phyloP scores from a whole-genome alignment of 352 stramenopile species.

The Globisporangium nagaii region DNA sequence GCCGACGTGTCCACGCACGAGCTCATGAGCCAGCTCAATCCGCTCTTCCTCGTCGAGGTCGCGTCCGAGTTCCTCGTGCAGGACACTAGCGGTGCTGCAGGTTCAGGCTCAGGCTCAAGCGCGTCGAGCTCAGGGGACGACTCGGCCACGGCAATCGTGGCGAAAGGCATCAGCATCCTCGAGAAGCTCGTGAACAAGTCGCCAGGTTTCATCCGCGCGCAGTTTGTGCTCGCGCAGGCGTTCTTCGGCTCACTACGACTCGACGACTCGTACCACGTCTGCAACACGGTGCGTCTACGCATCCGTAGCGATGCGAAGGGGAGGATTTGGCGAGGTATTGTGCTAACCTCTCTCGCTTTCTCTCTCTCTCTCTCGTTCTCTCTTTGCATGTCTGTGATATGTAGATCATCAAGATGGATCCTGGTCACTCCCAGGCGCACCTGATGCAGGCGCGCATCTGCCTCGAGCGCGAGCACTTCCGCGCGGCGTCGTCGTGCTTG shows the following conservation, averaged over 20 bases:
- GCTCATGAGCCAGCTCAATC: slow-evolving; percentile 77
- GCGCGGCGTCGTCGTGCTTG: slow-evolving; percentile 60
- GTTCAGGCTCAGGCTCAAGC: slow-evolving; percentile 10
- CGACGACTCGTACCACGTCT: slow-evolving; percentile 78
- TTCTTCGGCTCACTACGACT: slow-evolving; percentile 66
- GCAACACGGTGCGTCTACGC: slow-evolving; percentile 31
- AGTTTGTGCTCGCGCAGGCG: slow-evolving; percentile 79
- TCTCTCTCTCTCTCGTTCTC: too few relatives aligned
- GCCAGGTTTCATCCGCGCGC: slow-evolving; percentile 77
- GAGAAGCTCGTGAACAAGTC: slow-evolving; percentile 81
- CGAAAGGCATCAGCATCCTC: slow-evolving; percentile 69
- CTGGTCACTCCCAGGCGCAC: slow-evolving; percentile 64
- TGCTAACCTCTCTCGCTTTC: too few relatives aligned
- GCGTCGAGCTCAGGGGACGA: too few relatives aligned
- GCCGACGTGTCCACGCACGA: slow-evolving; percentile 67
- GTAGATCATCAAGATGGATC: slow-evolving; percentile 77
- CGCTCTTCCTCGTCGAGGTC: slow-evolving; percentile 87
- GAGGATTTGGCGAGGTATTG: too few relatives aligned
- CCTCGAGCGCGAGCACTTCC: slow-evolving; percentile 73
- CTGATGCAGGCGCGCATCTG: slow-evolving; percentile 81
- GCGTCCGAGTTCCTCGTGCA: slow-evolving; percentile 71
- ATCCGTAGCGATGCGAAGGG: too few relatives aligned
- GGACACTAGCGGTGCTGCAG: slow-evolving; percentile 17
- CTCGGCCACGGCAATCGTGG: slow-evolving; percentile 10
- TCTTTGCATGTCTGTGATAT: too few relatives aligned